Conservation (phyloP, 176 grass and related monocot genomes). For the Pontederia paniculata region DNA sequence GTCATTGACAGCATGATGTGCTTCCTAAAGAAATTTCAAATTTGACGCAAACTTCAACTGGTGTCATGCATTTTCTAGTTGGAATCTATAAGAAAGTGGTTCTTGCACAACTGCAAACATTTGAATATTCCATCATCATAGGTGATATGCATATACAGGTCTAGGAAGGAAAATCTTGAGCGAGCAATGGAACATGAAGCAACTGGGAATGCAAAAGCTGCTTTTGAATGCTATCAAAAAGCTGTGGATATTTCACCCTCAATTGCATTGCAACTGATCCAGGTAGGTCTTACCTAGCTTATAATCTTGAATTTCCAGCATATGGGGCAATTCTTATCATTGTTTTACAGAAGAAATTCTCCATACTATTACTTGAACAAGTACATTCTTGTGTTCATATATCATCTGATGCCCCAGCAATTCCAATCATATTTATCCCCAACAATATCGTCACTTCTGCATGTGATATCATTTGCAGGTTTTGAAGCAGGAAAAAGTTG, state of each 20-base stretch:
- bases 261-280: constrained; percentile 76
- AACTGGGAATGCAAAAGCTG: constrained; percentile 71
- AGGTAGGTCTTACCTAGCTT: constrained; percentile 24
- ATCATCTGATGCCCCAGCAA: too few relatives aligned
- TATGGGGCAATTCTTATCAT: background rate
- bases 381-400: too few relatives aligned
- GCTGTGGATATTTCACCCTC: constrained; percentile 93
- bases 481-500: constrained; percentile 71
- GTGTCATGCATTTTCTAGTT: too few relatives aligned
- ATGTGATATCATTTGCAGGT: constrained; percentile 29
- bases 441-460: too few relatives aligned
- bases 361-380: too few relatives aligned
- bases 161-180: constrained; percentile 83
- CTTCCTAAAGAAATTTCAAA: too few relatives aligned
- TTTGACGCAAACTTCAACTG: too few relatives aligned
- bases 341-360: background rate
- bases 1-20: too few relatives aligned
- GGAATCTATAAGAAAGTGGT: too few relatives aligned
- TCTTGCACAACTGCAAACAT: too few relatives aligned
- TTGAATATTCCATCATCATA: too few relatives aligned
- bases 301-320: background rate
- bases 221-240: constrained; percentile 90
- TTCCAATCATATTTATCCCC: too few relatives aligned
- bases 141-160: constrained; percentile 16
- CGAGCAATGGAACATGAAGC: constrained; percentile 82